Conservation (phyloP, 495 filamentous ascomycete genomes). For the Cercophora newfieldiana region DNA sequence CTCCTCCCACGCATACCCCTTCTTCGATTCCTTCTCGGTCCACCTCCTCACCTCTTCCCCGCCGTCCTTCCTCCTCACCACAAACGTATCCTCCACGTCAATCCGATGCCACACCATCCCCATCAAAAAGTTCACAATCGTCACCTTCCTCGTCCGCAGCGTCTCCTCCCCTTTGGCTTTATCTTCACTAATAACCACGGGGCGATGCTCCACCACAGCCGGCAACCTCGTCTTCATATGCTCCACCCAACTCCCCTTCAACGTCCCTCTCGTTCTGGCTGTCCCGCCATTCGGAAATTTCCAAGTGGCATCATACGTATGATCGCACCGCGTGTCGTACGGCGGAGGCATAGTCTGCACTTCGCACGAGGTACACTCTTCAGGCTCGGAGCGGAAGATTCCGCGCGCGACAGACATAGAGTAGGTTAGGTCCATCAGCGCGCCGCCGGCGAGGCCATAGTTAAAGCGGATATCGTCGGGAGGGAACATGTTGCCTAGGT, state of each 20-base stretch:
- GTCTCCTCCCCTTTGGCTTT: constrained; percentile 38
- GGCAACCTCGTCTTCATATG: constrained; percentile 23
- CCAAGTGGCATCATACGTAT: constrained; percentile 43
- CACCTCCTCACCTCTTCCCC: constrained; percentile 40
- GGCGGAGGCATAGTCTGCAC: constrained; percentile 30
- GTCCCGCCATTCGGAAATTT: constrained; percentile 45
- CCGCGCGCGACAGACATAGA: constrained; percentile 43
- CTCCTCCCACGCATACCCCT: constrained; percentile 50
- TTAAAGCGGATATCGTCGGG: constrained; percentile 57
- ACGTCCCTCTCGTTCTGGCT: constrained; percentile 41
- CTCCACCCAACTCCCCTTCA: constrained; percentile 26
- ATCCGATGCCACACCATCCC: constrained; percentile 52
- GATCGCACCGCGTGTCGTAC: constrained; percentile 39
- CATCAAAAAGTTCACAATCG: constrained; percentile 42
- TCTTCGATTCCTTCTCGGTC: constrained; percentile 42
- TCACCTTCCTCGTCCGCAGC: constrained; percentile 43
- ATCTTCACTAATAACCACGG: constrained; percentile 30
- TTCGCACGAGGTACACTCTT: constrained; percentile 40
- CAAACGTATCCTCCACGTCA: constrained; percentile 47
- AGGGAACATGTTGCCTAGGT: constrained; percentile 30
- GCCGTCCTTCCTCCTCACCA: constrained; percentile 30
- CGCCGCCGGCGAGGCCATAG: constrained; percentile 57
- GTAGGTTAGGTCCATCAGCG: constrained; percentile 60
- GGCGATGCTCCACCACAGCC: constrained; percentile 30
- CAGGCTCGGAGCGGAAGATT: constrained; percentile 38